These are phyloP conservation scores for Vaccinium vitisidaea DNA, from an alignment of 148 eudicot species.

Conservation along the genomic window DNA sequence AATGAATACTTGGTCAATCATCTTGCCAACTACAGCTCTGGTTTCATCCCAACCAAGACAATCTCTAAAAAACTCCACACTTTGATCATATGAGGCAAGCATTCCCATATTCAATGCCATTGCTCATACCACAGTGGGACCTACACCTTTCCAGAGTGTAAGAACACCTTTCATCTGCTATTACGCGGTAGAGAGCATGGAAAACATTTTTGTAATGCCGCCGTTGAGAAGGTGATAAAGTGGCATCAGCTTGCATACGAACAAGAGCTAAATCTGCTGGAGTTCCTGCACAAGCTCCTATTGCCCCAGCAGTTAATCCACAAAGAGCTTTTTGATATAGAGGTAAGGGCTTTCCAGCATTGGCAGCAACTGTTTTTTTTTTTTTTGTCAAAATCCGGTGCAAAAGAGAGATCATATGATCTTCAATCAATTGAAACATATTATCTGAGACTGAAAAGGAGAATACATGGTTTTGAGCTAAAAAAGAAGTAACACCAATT, in stretches of 20 bases:
- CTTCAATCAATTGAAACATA: background rate
- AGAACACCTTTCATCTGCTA: slow-evolving; percentile 71
- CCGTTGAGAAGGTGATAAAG: slow-evolving; percentile 66
- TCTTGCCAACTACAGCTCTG: background rate
- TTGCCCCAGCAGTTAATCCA: slow-evolving; percentile 88
- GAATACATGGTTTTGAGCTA: background rate
- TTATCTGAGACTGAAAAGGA: background rate
- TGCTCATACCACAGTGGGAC: slow-evolving; percentile 85
- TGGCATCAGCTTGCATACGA: slow-evolving; percentile 96
- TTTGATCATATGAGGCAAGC: slow-evolving; percentile 96
- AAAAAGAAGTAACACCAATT: background rate
- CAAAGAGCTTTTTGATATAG: slow-evolving; percentile 87
- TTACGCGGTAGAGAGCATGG: slow-evolving; percentile 72
- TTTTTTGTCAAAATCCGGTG: slow-evolving; percentile 59
- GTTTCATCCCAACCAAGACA: slow-evolving; percentile 63
- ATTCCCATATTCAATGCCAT: slow-evolving; percentile 97
- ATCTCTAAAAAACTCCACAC: slow-evolving; percentile 74
- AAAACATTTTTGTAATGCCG: slow-evolving; percentile 76
- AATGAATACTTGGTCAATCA: background rate
- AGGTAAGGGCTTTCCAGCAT: slow-evolving; percentile 88
- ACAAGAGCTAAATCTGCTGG: slow-evolving; percentile 91
- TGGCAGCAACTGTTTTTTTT: slow-evolving; percentile 68
- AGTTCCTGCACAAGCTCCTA: slow-evolving; percentile 81
- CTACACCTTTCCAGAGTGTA: slow-evolving; percentile 88
- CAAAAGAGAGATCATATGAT: background rate